Percentiles rank a stretch among this genome's conserved stretches.
These are phyloP conservation scores for Grosmannia clavigera DNA, from an alignment of 2,329 filamentous ascomycete genomes.

Conservation along the genomic window DNA sequence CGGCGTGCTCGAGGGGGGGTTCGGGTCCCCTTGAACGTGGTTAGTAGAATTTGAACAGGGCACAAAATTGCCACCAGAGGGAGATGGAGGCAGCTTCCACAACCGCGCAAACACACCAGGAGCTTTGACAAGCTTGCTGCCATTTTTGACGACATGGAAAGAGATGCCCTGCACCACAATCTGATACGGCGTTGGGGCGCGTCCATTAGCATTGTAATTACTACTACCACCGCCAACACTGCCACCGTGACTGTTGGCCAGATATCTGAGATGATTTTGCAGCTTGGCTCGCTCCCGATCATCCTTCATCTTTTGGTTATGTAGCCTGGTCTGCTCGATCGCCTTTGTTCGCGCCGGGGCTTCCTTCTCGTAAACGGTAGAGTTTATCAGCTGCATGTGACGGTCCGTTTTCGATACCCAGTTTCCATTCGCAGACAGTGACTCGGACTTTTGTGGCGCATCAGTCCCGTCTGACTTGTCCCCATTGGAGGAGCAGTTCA, in stretches of 20 bases:
- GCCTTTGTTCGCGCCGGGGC: constrained; percentile 54
- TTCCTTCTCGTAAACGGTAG: constrained; percentile 64
- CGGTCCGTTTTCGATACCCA: constrained; percentile 67
- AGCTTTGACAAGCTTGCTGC: constrained; percentile 69
- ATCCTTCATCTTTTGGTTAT: constrained; percentile 41
- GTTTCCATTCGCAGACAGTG: constrained; percentile 15
- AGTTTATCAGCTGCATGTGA: constrained; percentile 74
- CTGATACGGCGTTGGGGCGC: constrained; percentile 34
- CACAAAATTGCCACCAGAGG: constrained; percentile 18
- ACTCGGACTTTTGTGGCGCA: constrained; percentile 14
- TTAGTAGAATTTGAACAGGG: constrained; percentile 15
- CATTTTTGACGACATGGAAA: constrained; percentile 62
- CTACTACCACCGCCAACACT: constrained; percentile 15
- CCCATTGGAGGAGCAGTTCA: constrained; percentile 33
- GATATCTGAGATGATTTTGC: constrained; percentile 29
- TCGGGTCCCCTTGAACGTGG: constrained; percentile 38
- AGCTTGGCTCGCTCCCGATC: constrained; percentile 49
- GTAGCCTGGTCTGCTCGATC: constrained; percentile 55
- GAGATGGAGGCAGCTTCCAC: background rate
- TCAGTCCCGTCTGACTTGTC: constrained; percentile 15
- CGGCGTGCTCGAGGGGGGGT: constrained; percentile 55
- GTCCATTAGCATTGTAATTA: constrained; percentile 1
- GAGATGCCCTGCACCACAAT: constrained; percentile 58
- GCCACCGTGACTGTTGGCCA: constrained; percentile 14
- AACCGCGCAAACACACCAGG: constrained; percentile 42